Conservation (phyloP, 1,139 yeast genomes). For the Saccharomyces hybrid region DNA sequence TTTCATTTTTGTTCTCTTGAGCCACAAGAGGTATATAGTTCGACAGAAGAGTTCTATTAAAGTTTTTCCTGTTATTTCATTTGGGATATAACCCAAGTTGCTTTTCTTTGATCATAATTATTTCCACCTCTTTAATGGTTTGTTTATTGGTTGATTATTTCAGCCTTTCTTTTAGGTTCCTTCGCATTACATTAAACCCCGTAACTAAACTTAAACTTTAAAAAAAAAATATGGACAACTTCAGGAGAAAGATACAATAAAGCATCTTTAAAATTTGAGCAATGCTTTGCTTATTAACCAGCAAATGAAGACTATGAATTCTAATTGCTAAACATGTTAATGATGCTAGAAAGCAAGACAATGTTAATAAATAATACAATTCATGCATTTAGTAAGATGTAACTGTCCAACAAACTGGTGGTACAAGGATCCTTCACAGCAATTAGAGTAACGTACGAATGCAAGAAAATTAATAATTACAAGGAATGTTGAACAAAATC, state of each 20-base stretch:
- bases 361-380: too few species aligned
- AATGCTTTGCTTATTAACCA: too few species aligned
- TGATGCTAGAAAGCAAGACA: background rate
- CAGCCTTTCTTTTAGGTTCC: background rate
- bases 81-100: too few species aligned
- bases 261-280: too few species aligned
- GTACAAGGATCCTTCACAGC: background rate
- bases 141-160: background rate
- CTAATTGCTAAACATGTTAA: background rate
- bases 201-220: background rate
- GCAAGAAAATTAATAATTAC: background rate
- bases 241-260: background rate
- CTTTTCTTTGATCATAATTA: too few species aligned
- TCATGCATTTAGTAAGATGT: background rate
- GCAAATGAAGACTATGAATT: background rate
- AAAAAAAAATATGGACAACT: background rate
- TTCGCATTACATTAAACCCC: background rate
- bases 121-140: too few species aligned
- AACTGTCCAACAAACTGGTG: background rate
- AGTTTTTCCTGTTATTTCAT: too few species aligned
- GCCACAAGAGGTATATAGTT: too few species aligned
- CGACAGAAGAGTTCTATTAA: too few species aligned
- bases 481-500: background rate
- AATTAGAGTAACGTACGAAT: background rate
- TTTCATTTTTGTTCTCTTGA: slow-evolving; percentile 4